Conservation (phyloP, 2,329 filamentous ascomycete species). For the Cryphonectria naterciae region DNA sequence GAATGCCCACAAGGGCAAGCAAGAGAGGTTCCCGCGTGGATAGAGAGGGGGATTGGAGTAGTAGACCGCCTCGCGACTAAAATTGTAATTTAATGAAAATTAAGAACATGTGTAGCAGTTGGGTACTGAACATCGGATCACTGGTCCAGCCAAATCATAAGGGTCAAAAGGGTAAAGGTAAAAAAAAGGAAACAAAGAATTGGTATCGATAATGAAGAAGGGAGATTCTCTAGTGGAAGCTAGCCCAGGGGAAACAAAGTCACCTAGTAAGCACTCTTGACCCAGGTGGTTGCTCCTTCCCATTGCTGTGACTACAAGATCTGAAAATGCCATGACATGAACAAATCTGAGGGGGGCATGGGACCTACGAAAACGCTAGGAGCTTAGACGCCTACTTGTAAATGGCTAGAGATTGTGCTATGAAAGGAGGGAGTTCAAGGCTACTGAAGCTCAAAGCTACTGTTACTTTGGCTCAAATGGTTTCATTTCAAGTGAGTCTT, state of each 20-base stretch:
- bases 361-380: neutral
- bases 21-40: neutral
- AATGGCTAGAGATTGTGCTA: neutral
- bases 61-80: neutral
- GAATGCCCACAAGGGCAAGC: neutral
- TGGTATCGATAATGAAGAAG: neutral
- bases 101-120: neutral
- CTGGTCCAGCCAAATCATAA: neutral
- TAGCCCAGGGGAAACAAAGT: too few relatives aligned
- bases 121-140: neutral
- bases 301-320: neutral
- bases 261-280: neutral
- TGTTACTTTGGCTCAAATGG: neutral
- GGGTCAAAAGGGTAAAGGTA: too few relatives aligned
- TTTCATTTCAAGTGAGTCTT: neutral
- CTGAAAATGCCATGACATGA: neutral
- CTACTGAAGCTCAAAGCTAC: neutral
- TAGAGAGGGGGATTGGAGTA: neutral
- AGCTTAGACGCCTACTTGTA: neutral
- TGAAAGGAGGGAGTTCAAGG: neutral
- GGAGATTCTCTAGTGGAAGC: too few relatives aligned
- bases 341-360: neutral
- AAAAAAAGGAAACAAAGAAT: neutral
- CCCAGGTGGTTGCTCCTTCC: neutral
- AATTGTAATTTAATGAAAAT: neutral